Conservation (phyloP, 2,329 filamentous ascomycete species). For the Diaporthe aspalathi region DNA sequence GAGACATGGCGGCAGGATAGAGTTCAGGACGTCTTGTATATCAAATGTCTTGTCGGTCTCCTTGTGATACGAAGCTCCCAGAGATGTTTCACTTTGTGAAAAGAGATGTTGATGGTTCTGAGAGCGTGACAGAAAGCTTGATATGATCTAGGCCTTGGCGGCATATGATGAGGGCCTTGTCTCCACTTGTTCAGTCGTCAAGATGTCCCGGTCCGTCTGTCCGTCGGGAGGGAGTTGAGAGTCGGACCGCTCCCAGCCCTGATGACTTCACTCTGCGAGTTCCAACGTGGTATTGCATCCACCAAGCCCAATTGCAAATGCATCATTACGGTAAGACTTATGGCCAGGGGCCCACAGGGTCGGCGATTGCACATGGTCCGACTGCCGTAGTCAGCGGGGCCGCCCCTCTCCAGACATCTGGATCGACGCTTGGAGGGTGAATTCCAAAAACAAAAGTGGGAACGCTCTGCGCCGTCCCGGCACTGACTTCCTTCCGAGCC, state of each 20-base stretch:
- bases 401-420: background rate
- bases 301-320: background rate
- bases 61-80: background rate
- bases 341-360: conserved; percentile 7
- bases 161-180: no score
- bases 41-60: background rate
- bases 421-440: background rate
- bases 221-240: conserved; percentile 8
- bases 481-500: background rate
- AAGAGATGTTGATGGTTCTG: background rate
- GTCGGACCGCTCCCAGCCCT: background rate
- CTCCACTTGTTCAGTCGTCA: background rate
- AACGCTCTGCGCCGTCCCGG: background rate
- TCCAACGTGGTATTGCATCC: background rate
- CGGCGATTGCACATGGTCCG: background rate
- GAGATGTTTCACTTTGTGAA: background rate
- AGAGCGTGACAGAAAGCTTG: conserved; percentile 13
- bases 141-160: background rate
- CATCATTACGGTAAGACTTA: conserved; percentile 5
- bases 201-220: background rate
- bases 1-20: conserved; percentile 35
- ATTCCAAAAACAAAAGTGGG: conserved; percentile 2
- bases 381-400: conserved; percentile 1
- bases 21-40: no score
- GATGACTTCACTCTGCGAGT: conserved; percentile 18